Evolutionary conservation across 352 stramenopile genomes (phyloP), one percentile per base, ranked within the genome.

Genomic region (Globisporangium megalacanthum): DNA sequence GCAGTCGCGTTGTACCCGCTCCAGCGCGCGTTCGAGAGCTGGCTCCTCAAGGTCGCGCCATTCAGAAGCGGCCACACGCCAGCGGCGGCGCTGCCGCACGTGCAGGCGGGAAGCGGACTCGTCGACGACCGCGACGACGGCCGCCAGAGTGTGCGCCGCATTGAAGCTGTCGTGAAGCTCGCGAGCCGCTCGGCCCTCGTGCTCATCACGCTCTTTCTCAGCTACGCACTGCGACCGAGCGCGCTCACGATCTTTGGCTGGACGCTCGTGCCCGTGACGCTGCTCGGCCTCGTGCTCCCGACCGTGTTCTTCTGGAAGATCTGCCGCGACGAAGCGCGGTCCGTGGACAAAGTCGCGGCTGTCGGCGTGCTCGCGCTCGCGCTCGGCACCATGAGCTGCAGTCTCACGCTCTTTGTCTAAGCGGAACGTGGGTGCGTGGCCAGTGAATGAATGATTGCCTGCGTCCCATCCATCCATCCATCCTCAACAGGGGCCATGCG

Each of bases 291-390:
- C 42, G 42, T 48, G 42, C 58, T 92, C 41, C 68, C 79, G 49
- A 61, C 88, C 17, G 69, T 85, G 31, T 92, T 89, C 57, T 86
- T 88, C 64, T 89, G 69, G 75, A 70, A 70, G 49, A 51, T 92
- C 44, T 92, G 79, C 60, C 52, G 66, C 17, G 82, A 88, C n/a
- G 79, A 89, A 22, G 77, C 76, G 22, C 72, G 70, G 0, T 54
- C 61, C 15, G 61, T 65, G 17, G 74, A 88, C 56, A 76, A 73
- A 47, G 19, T 72, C 13, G 74, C 69, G 11, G 77, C 73, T 17
- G 47, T 80, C 13, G 55, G 60, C 25, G 73, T 89, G 54, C 51
- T 75, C 44, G 47, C 70, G 31, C 20, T 89, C 25, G 82, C 73
- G 4, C 61, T 83, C 31, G 59, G 70, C n/a, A 83, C 75, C 50